A percentile compares a stretch with the other conserved stretches of the same genome.
These are phyloP conservation scores for Nakaseomyces sp. DNA, from an alignment of 1,139 yeast species.

Conservation along the genomic window DNA sequence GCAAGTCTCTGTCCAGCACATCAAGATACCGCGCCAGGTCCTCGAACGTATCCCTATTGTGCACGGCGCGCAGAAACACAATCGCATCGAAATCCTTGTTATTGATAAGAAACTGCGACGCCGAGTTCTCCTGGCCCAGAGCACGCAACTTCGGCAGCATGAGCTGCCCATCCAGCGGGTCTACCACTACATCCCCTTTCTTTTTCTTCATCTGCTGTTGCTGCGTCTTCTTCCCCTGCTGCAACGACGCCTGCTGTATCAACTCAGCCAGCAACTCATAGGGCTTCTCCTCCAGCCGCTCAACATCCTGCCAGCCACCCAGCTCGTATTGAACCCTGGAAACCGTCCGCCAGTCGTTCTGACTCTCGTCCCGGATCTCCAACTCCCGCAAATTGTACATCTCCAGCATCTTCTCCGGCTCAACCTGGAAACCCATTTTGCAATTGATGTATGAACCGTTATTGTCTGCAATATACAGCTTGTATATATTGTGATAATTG, in stretches of 20 bases:
- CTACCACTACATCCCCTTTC: no score
- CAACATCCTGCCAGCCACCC: constrained; percentile 25
- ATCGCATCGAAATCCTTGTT: constrained; percentile 68
- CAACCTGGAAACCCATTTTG: constrained; percentile 34
- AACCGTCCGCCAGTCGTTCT: constrained; percentile 29
- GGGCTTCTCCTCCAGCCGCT: constrained; percentile 31
- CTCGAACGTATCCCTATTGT: constrained; percentile 58
- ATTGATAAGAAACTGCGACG: constrained; percentile 55
- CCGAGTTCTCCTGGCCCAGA: constrained; percentile 33
- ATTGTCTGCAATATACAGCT: no score
- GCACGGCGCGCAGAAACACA: constrained; percentile 60
- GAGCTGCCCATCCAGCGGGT: constrained; percentile 47
- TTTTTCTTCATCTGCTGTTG: no score
- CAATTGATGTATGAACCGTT: neutral
- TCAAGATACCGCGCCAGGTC: constrained; percentile 50
- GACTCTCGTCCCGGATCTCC: constrained; percentile 26
- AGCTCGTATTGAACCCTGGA: constrained; percentile 29
- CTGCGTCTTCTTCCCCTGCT: no score
- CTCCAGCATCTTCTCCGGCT: constrained; percentile 32
- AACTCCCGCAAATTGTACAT: constrained; percentile 37
- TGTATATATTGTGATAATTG: no score
- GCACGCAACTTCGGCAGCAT: constrained; percentile 39
- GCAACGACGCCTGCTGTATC: no score
- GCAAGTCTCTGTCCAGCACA: constrained; percentile 52
- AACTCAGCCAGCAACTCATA: constrained; percentile 32